Base-by-base conservation (phyloP, 2,329 filamentous ascomycete genomes). In the Neofusicoccum kwambonambiense region DNA sequence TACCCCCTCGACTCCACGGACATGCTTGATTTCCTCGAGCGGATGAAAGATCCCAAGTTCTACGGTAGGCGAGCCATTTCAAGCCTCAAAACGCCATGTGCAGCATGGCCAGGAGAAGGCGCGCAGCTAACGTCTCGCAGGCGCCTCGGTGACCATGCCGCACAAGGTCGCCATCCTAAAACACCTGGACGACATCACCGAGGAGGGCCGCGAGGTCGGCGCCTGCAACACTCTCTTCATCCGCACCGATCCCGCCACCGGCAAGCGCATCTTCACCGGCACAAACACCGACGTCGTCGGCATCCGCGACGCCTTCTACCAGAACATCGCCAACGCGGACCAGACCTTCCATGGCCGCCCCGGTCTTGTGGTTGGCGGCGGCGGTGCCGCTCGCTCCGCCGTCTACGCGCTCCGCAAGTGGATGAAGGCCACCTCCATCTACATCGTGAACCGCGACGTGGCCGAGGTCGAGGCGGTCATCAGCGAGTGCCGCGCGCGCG, bases 261-360 rank as follows among this genome's bases (percentile, higher is more conserved):
- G 84, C 58, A 77, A 78, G 39, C 79, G 83, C 17, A 71, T 83
- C 51, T 86, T 86, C 68, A 87, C 89, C 76, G 91, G 91, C 62
- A 90, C 90, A 49, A 94, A 95, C 79, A 94, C 91, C 3, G 91
- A 95, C 76, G 90, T 90, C 66, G 83, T 92, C 64, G 91, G 91
- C 35, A 89, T 94, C 67, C 84, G 90, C 22, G 90, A 93, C 72
- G 86, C 89, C 3, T 90, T 94, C 70, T 76, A 78, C 68, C 72
- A 79, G 39, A 81, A 81, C 66, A 71, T 81, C 11, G 52, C 77
- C 5, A 71, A 80, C 60, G 77, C 83, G 13, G 79, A 81, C 8
- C 67, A 74, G 13, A 74, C 79, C 50, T 86, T 87, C 72, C 82
- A 85, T 69, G 81, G 82, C 66, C 83, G 84, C 37, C 89, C 90